These are phyloP conservation scores for Irpex lacteus DNA, from an alignment of 1,284 basidiomycete genomes.

Conservation along the genomic window DNA sequence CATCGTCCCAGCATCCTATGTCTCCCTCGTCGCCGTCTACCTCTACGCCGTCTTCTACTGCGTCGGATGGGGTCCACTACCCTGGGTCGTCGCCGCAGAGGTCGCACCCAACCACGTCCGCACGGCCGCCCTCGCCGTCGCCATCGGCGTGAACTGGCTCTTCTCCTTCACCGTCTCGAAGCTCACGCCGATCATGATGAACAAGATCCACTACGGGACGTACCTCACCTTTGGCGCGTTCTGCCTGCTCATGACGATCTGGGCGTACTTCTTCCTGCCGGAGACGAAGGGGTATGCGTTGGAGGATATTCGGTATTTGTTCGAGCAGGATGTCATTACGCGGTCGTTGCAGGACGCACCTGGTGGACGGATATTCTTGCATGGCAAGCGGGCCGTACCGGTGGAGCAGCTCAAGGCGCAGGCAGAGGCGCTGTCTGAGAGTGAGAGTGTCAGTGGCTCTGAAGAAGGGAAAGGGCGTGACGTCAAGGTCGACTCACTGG, in stretches of 20 bases:
- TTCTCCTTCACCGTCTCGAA: conserved; percentile 48
- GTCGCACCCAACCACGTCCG: conserved; percentile 48
- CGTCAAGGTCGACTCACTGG: not conserved
- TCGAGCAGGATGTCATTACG: conserved; percentile 39
- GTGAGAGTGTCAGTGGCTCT: not conserved
- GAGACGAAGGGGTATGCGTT: conserved; percentile 45
- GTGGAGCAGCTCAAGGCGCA: conserved; percentile 26
- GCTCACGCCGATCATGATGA: conserved; percentile 49
- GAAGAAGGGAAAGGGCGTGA: not conserved
- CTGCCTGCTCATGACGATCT: conserved; percentile 42
- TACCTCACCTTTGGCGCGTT: conserved; percentile 49
- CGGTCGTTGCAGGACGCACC: conserved; percentile 46
- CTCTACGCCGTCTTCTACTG: conserved; percentile 47
- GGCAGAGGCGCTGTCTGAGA: conserved; percentile 8
- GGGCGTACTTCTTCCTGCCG: conserved; percentile 44
- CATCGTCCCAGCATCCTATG: conserved; percentile 43
- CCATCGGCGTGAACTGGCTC: conserved; percentile 45
- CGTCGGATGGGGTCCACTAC: conserved; percentile 35
- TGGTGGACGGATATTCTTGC: conserved; percentile 39
- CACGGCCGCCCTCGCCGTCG: conserved; percentile 39
- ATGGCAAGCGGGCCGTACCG: conserved; percentile 28
- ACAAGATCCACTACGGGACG: conserved; percentile 46
- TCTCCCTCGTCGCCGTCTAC: conserved; percentile 47
- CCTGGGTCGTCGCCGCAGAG: conserved; percentile 48
- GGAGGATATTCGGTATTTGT: conserved; percentile 46